These are phyloP conservation scores for Plasmodium chabaudi DNA, from an alignment of 169 alveolate genomes.

Conservation along the genomic window DNA sequence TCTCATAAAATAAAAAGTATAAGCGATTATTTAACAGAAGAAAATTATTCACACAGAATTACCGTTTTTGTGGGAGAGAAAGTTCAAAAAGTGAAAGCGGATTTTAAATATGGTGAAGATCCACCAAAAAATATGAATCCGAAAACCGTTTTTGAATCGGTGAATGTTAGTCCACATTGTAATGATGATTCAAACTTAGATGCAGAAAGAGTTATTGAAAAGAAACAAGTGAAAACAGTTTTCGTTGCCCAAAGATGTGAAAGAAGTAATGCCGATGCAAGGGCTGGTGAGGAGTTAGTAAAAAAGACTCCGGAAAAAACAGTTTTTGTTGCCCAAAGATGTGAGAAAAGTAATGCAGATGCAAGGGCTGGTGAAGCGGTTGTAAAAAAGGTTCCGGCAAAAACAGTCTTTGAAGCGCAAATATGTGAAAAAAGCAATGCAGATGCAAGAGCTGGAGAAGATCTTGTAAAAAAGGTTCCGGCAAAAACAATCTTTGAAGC, in stretches of 20 bases:
- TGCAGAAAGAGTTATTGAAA: slow-evolving; percentile 1
- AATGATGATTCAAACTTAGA: neutral
- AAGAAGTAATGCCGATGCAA: slow-evolving; percentile 32
- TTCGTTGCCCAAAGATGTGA: slow-evolving; percentile 22
- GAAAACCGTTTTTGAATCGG: slow-evolving; percentile 14
- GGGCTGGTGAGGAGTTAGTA: neutral
- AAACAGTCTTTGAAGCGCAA: slow-evolving; percentile 47
- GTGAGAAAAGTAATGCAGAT: slow-evolving; percentile 37
- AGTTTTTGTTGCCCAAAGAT: slow-evolving; percentile 7
- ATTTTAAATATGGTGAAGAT: slow-evolving; percentile 74
- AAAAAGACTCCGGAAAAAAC: slow-evolving; percentile 1
- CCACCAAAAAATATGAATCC: neutral
- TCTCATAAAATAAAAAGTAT: slow-evolving; percentile 37
- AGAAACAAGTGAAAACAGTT: slow-evolving; percentile 17
- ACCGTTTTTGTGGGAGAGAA: slow-evolving; percentile 72
- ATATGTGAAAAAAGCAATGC: slow-evolving; percentile 3
- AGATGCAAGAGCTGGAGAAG: slow-evolving; percentile 32
- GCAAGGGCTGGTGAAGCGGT: slow-evolving; percentile 31
- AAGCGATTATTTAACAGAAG: slow-evolving; percentile 32
- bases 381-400: slow-evolving; percentile 1
- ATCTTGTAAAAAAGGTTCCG: neutral
- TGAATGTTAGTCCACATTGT: neutral
- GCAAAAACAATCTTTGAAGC: slow-evolving; percentile 21
- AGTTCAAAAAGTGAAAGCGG: slow-evolving; percentile 61
- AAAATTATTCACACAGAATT: slow-evolving; percentile 22